Base-by-base conservation (phyloP, 139 green algal species). In the Picochlorum costavermella region DNA sequence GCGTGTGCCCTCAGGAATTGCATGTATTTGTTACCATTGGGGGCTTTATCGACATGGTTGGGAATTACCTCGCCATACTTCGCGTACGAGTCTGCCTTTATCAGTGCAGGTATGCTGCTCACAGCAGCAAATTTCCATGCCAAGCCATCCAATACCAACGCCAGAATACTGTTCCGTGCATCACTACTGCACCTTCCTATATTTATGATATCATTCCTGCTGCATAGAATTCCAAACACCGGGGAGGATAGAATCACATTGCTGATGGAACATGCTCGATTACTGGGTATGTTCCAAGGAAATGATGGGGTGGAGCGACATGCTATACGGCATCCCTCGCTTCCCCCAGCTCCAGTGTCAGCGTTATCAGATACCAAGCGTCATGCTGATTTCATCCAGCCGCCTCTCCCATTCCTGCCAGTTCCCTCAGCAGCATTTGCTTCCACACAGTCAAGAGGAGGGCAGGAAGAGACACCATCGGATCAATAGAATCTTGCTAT, bases 101-200 rank as follows among this genome's bases (percentile, higher is more conserved):
- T 65, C 33, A 78, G 82, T 4, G 80, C 29, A 17, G 75, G 65
- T 3, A 81, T 98, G 60, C 78, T 71, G 17, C 63, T 82, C 9
- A 78, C 78, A 2, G 81, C 92, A 1, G 70, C 78, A 29, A 66
- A 73, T n/a, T 98, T 98, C 70, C 81, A 76, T 65, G 50, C 65
- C 31, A 46, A 43, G 6, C 85, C 83, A 16, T 72, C 49, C 45
- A 77, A 74, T 23, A 45, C 63, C 17, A 73, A 78, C 8, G 91
- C 93, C 4, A 75, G 92, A 11, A 73, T 74, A 12, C 74, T 97
- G 37, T 98, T 99, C 75, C 75, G 77, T 29, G 77, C 77, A 55
- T 92, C 77, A 60, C 78, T 99, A 58, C 55, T 96, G 36, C 87
- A 96, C 79, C 80, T 99, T 33, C 94, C 94, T 20, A 26, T 92